A percentile compares a stretch with the other conserved stretches of the same genome.
Evolutionary conservation across 495 filamentous ascomycete species (phyloP).

Genomic region (Penicillium desertorum): DNA sequence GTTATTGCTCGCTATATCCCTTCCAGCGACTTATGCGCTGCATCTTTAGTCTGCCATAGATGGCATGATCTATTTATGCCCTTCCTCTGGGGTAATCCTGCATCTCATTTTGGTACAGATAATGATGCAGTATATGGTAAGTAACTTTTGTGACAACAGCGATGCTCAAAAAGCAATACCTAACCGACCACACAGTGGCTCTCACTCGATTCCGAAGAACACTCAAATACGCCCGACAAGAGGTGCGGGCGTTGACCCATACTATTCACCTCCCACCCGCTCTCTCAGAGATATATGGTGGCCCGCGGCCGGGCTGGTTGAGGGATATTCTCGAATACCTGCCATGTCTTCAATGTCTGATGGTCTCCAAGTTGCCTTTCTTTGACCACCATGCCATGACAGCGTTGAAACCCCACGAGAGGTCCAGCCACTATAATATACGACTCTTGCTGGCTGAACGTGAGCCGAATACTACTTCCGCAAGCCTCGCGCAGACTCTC

Average conservation of each 20-base stretch:
- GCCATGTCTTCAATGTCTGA: slow-evolving; percentile 59
- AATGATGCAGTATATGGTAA: slow-evolving; percentile 64
- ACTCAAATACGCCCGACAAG: slow-evolving; percentile 52
- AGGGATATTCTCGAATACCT: slow-evolving; percentile 59
- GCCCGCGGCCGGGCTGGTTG: slow-evolving; percentile 61
- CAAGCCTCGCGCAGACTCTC: slow-evolving; percentile 53
- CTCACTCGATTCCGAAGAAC: slow-evolving; percentile 63
- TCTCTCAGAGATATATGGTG: slow-evolving; percentile 63
- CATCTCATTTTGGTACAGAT: slow-evolving; percentile 61
- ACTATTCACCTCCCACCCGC: slow-evolving; percentile 68
- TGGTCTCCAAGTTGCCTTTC: slow-evolving; percentile 61
- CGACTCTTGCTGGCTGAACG: slow-evolving; percentile 57
- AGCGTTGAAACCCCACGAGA: slow-evolving; percentile 39
- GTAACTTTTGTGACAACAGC: background rate
- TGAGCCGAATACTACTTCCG: slow-evolving; percentile 58
- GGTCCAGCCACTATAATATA: slow-evolving; percentile 38
- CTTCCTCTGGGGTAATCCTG: slow-evolving; percentile 65
- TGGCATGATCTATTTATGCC: slow-evolving; percentile 63
- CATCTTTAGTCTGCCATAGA: slow-evolving; percentile 55
- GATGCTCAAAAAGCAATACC: background rate
- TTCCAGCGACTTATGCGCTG: slow-evolving; percentile 58
- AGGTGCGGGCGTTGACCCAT: slow-evolving; percentile 58
- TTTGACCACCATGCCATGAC: slow-evolving; percentile 63
- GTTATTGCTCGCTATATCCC: slow-evolving; percentile 62
- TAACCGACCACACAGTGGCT: slow-evolving; percentile 46